A percentile compares a stretch with the other conserved stretches of the same genome.
These are phyloP conservation scores for Eucalyptus regnans DNA, from an alignment of 345 rosid species.

Conservation along the genomic window DNA sequence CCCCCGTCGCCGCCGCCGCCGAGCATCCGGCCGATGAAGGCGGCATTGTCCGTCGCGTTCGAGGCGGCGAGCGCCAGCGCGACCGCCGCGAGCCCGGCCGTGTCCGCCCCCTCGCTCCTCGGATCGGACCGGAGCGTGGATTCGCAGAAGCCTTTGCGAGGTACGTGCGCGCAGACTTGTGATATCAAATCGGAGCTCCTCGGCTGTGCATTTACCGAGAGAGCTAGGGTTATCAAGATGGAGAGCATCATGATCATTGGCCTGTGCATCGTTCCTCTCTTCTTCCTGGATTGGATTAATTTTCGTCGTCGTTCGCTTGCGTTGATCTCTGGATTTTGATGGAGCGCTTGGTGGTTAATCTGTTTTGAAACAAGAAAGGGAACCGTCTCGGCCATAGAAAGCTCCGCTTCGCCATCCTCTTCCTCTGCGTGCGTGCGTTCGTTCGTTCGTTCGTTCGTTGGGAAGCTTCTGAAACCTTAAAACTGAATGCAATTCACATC, in stretches of 20 bases:
- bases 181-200: neutral
- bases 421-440: neutral
- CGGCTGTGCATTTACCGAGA: neutral
- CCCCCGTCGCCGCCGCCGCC: neutral
- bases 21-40: neutral
- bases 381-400: neutral
- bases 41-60: neutral
- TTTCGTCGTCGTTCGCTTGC: neutral
- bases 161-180: neutral
- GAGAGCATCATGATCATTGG: neutral
- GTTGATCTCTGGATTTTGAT: neutral
- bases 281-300: neutral
- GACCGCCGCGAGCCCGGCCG: neutral
- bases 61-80: neutral
- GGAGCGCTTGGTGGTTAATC: neutral
- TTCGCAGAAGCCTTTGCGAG: neutral
- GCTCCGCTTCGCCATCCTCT: neutral
- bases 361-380: neutral
- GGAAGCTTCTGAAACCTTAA: neutral
- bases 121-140: neutral
- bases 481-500: neutral
- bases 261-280: neutral
- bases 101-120: neutral
- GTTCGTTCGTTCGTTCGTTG: neutral
- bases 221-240: neutral